A percentile compares a stretch with the other conserved stretches of the same genome.
phyloP scores from a whole-genome alignment of 768 basidiomycete genomes.

The Hortiboletus flavorubellus region DNA sequence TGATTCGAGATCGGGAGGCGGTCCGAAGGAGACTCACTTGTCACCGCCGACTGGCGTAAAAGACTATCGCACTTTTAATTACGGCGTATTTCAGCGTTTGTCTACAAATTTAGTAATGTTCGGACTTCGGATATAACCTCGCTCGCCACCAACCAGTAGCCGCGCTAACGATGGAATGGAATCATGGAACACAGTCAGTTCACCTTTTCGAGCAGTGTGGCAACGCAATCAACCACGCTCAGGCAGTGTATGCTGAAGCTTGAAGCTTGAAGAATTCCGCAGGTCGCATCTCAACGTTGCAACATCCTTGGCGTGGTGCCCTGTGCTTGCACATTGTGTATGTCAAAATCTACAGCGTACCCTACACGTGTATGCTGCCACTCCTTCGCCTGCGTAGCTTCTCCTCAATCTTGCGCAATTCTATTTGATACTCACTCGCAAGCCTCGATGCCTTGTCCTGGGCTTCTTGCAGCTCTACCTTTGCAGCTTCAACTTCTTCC shows the following conservation, averaged over 20 bases:
- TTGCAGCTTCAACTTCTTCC: constrained; percentile 31
- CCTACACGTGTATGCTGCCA: background rate
- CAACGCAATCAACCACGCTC: no score
- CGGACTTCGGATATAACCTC: no score
- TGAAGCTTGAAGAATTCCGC: no score
- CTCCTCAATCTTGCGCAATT: constrained; percentile 26
- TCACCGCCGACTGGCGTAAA: background rate
- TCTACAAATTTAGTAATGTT: no score
- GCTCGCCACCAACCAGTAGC: no score
- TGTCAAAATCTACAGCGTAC: background rate
- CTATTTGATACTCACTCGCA: constrained; percentile 25
- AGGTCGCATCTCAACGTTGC: no score
- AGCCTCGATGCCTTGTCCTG: constrained; percentile 24
- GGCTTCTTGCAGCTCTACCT: constrained; percentile 19
- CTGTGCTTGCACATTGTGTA: background rate
- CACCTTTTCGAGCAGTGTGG: no score
- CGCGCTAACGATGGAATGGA: no score
- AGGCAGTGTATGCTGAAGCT: no score
- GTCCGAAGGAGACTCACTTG: no score
- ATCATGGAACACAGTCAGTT: no score
- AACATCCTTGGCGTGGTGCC: background rate
- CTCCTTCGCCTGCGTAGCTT: constrained; percentile 16
- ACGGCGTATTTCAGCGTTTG: no score
- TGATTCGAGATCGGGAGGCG: background rate
- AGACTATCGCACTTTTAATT: background rate